Percentiles rank a stretch among this genome's conserved stretches.
phyloP scores from a whole-genome alignment of 805 yeast species.

The Candida nemodendra region DNA sequence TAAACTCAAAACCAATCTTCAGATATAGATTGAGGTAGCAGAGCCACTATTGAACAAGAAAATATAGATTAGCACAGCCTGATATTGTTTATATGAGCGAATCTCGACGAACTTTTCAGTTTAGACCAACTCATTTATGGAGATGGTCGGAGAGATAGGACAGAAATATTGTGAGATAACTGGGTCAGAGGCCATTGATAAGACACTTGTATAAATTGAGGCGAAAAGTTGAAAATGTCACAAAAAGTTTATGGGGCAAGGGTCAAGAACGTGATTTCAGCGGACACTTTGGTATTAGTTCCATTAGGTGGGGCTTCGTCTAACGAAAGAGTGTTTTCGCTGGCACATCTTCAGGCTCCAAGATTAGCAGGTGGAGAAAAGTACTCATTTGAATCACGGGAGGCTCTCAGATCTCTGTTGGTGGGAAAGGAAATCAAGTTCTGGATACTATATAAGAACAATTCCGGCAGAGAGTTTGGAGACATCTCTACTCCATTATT shows the following conservation, averaged over 20 bases:
- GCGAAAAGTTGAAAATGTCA: constrained; percentile 23
- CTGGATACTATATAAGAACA: constrained; percentile 52
- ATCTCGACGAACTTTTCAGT: no score
- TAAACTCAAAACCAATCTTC: constrained; percentile 19
- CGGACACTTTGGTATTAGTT: constrained; percentile 64
- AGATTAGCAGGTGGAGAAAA: constrained; percentile 44
- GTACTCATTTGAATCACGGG: constrained; percentile 57
- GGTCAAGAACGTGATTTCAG: constrained; percentile 68
- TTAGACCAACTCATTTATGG: no score
- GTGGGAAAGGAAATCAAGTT: constrained; percentile 67
- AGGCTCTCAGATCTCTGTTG: constrained; percentile 56
- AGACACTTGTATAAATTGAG: no score
- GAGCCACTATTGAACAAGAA: no score
- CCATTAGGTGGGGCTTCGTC: constrained; percentile 49
- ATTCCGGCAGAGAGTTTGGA: constrained; percentile 65
- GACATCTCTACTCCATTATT: constrained; percentile 66
- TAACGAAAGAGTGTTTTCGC: constrained; percentile 60
- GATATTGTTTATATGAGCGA: constrained; percentile 2
- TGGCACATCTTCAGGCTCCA: constrained; percentile 65
- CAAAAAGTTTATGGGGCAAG: constrained; percentile 45
- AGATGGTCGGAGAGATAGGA: no score
- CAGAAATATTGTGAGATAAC: no score
- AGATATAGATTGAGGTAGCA: no score
- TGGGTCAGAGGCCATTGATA: no score
- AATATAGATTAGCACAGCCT: constrained; percentile 4